Evolutionary conservation across 306 rosid species (phyloP), one percentile per base, ranked within the genome.

Genomic region (Notholithocarpus densiflorus): DNA sequence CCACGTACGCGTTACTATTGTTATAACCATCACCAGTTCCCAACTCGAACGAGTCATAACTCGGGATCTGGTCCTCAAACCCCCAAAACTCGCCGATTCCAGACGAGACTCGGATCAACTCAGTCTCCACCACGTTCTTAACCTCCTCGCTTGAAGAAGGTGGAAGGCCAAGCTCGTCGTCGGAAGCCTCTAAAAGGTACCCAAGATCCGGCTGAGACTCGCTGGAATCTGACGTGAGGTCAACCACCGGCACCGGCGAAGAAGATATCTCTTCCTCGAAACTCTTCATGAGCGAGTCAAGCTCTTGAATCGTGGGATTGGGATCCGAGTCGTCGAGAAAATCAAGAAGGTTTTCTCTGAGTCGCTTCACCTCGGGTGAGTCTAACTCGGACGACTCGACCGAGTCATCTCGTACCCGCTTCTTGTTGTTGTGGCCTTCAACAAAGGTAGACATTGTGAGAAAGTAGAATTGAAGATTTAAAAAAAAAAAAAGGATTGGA

Each of bases 141-240:
- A 2, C 76, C 68, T 81, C 87, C 10, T 56, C 75, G 45, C 24
- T 52, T 13, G 71, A 69, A 4, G 85, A 80, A 0, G 98, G 98
- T 0, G 98, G 98, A 31, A 94, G 77, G 1, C 98, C 98, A 0
- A 94, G 96, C 61, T 94, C 98, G 13, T 92, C 96, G n/a, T 94
- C 97, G 3, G 98, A 94, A 7, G 98, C 97, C 74, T 84, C 96
- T 1, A 92, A 71, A 14, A 94, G 96, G 78, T 88, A 92, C 3
- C 96, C 93, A 1, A 92, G 87, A 77, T 90, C 89, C 32, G 98
- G 89, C 54, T 84, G 92, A 32, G 97, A 90, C 43, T 90, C 93
- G 55, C 87, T 86, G 87, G 92, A 84, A 21, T 87, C 90, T 32
- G 88, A 81, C 54, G 88, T 79, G 80, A 81, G 81, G 48, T 89